Evolutionary conservation across 768 basidiomycete genomes (phyloP).

Genomic region (Nidularia pulvinata): DNA sequence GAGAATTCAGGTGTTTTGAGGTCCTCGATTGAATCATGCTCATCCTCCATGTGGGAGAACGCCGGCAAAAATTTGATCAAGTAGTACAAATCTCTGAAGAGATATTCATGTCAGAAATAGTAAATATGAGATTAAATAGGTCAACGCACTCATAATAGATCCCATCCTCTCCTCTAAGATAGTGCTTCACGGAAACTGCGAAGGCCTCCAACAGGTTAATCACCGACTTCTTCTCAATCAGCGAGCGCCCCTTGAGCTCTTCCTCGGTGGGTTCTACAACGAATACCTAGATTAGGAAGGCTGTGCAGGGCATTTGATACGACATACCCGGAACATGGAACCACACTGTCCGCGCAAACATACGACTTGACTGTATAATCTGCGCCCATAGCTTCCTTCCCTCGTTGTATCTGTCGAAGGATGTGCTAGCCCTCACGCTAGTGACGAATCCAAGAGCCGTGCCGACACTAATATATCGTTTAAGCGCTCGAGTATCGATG

Average conservation of each 20-base stretch:
- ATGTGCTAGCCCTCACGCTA: slow-evolving; percentile 49
- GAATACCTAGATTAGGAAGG: neutral
- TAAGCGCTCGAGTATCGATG: neutral
- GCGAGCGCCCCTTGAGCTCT: slow-evolving; percentile 27
- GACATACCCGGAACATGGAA: neutral
- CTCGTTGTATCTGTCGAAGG: slow-evolving; percentile 57
- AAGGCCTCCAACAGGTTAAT: slow-evolving; percentile 53
- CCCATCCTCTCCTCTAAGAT: slow-evolving; percentile 38
- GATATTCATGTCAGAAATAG: neutral
- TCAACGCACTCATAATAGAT: slow-evolving; percentile 17
- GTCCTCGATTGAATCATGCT: slow-evolving; percentile 18
- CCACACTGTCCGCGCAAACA: slow-evolving; percentile 37
- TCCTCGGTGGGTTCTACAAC: neutral
- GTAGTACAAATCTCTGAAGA: slow-evolving; percentile 56
- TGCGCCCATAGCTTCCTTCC: slow-evolving; percentile 51
- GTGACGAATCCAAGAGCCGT: slow-evolving; percentile 57
- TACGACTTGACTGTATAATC: slow-evolving; percentile 40
- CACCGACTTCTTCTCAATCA: slow-evolving; percentile 54
- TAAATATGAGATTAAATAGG: neutral
- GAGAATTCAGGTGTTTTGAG: neutral
- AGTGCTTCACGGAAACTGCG: slow-evolving; percentile 52
- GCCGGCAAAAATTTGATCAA: slow-evolving; percentile 74
- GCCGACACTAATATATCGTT: slow-evolving; percentile 16
- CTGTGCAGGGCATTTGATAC: neutral
- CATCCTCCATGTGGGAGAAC: slow-evolving; percentile 48